Evolutionary conservation across 495 filamentous ascomycete genomes (phyloP).

Genomic region (Penicillium maclennaniae): DNA sequence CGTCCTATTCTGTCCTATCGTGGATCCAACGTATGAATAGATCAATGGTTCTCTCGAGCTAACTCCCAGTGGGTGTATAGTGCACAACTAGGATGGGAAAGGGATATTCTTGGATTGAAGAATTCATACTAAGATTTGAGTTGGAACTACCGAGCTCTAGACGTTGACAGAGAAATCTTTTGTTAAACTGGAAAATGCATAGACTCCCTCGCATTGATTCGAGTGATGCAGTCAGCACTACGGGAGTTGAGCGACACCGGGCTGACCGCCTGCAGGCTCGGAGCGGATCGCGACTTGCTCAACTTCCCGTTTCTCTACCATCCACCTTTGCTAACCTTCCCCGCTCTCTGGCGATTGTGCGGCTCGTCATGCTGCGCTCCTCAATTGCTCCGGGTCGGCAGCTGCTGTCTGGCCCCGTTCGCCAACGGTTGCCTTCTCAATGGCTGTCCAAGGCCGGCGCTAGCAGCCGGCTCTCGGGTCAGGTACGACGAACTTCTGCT

Average conservation of each 20-base stretch:
- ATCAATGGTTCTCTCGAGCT: no score
- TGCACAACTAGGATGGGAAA: no score
- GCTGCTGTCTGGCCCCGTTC: conserved; percentile 40
- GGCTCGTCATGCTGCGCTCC: conserved; percentile 50
- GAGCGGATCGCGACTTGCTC: conserved; percentile 44
- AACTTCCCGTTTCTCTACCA: conserved; percentile 36
- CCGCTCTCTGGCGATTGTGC: conserved; percentile 38
- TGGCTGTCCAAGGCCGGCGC: conserved; percentile 44
- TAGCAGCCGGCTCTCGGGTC: conserved; percentile 40
- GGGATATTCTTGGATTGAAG: no score
- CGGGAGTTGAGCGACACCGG: conserved; percentile 21
- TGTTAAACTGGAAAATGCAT: neutral
- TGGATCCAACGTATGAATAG: no score
- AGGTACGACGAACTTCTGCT: conserved; percentile 35
- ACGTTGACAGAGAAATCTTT: neutral
- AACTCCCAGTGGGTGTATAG: no score
- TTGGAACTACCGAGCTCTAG: neutral
- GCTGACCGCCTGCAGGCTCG: conserved; percentile 40
- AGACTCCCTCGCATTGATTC: neutral
- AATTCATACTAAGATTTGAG: neutral
- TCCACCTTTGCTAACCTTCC: conserved; percentile 28
- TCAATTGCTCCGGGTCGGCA: conserved; percentile 45
- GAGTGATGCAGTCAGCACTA: neutral
- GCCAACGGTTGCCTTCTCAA: conserved; percentile 44
- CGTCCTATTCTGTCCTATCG: no score